Percentiles rank a stretch among this genome's conserved stretches.
Evolutionary conservation across 306 rosid genomes (phyloP).

Genomic region (Prunus campanulata): DNA sequence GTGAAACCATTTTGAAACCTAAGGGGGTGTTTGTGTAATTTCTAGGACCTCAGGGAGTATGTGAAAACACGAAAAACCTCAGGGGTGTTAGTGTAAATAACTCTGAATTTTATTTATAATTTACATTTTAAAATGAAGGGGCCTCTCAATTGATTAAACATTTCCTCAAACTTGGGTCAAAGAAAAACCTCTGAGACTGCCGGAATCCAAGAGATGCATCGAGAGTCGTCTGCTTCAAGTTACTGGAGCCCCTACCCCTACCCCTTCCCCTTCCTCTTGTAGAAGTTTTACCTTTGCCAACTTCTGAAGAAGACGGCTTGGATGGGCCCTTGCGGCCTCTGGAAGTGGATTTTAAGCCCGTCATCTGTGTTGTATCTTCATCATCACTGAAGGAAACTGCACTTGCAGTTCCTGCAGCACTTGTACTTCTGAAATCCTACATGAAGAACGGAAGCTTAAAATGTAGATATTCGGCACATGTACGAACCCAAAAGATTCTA

Average conservation of each 20-base stretch:
- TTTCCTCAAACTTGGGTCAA: constrained; percentile 15
- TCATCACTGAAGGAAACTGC: constrained; percentile 89
- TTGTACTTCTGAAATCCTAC: constrained; percentile 59
- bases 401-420: constrained; percentile 58
- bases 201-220: constrained; percentile 83
- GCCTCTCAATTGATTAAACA: neutral
- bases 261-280: constrained; percentile 86
- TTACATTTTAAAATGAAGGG: neutral
- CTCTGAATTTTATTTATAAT: neutral
- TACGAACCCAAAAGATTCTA: constrained; percentile 3
- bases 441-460: constrained; percentile 22
- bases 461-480: neutral
- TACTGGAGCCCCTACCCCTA: constrained; percentile 63
- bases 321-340: constrained; percentile 74
- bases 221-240: constrained; percentile 86
- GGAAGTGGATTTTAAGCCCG: constrained; percentile 52
- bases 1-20: too few relatives aligned
- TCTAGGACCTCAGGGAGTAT: too few relatives aligned
- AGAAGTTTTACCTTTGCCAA: constrained; percentile 38
- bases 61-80: too few relatives aligned
- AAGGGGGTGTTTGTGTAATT: too few relatives aligned
- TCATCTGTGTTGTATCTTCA: constrained; percentile 60
- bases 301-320: constrained; percentile 37
- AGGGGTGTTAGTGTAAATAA: too few relatives aligned
- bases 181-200: constrained; percentile 65